Evolutionary conservation across 768 basidiomycete species (phyloP), one percentile per base, ranked within the genome.

Genomic region (Coprinellus micaceus): DNA sequence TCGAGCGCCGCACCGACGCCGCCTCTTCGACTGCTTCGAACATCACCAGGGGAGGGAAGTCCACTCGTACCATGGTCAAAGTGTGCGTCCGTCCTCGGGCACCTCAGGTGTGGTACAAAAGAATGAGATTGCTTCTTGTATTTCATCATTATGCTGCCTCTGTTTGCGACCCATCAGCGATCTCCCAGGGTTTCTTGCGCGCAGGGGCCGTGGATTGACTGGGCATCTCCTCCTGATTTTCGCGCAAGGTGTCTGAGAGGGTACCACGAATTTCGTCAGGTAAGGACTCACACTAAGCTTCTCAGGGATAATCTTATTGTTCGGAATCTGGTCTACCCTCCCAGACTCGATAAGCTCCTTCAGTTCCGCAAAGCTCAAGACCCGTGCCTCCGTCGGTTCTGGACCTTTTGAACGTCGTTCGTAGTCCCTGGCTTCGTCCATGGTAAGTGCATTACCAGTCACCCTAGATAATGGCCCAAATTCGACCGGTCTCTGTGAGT

Each of bases 101-200:
- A n/a, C n/a, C n/a, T n/a, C n/a, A n/a, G n/a, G n/a, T n/a, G n/a
- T n/a, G n/a, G n/a, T n/a, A n/a, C n/a, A n/a, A n/a, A n/a, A n/a
- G n/a, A n/a, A n/a, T n/a, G n/a, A n/a, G 33, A 33, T 6, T 33
- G 33, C 13, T 6, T 13, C 33, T 33, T 33, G 33, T 13, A 6
- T 33, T 13, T 33, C 33, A 13, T n/a, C n/a, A n/a, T n/a, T 6
- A 33, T 6, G 33, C 13, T 33, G 33, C 6, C 33, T 33, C 6
- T 33, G 33, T 13, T 13, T 33, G 33, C 13, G 33, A 6, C 33
- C 33, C 33, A 6, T 33, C 33, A 33, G 51, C 64, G 25, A 50
- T 48, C 68, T 90, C 88, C 88, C 88, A 90, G 40, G 88, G 88
- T 60, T 90, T 89, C 71, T 73, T 83, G 57, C 81, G 75, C 15